These are phyloP conservation scores for Komagataella phaffii DNA, from an alignment of 805 yeast species.

Conservation along the genomic window DNA sequence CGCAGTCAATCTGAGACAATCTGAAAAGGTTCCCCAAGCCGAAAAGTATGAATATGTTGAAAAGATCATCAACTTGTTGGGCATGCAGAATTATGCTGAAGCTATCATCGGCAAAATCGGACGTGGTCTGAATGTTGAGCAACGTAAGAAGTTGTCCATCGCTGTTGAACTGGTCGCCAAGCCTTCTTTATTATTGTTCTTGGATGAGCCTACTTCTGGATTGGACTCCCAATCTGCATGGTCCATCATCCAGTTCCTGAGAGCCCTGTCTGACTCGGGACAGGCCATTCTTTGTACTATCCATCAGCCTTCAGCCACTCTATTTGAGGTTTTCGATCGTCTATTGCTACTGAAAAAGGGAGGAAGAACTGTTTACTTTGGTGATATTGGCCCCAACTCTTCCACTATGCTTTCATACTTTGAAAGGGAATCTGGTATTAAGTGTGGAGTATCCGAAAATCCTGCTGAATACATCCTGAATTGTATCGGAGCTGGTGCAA, in stretches of 20 bases:
- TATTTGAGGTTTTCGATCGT: conserved; percentile 29
- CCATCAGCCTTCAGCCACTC: conserved; percentile 34
- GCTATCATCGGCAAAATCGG: conserved; percentile 35
- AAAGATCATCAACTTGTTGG: conserved; percentile 22
- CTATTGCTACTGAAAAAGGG: conserved; percentile 32
- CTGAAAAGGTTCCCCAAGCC: conserved; percentile 21
- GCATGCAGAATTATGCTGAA: conserved; percentile 33
- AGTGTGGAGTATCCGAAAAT: conserved; percentile 46
- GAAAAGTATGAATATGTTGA: conserved; percentile 32
- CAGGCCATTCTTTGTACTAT: conserved; percentile 48
- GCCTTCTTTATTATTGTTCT: conserved; percentile 35
- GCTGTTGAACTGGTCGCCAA: conserved; percentile 44
- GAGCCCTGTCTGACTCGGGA: conserved; percentile 34
- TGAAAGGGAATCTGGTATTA: conserved; percentile 45
- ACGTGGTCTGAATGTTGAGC: conserved; percentile 39
- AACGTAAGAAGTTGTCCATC: conserved; percentile 37
- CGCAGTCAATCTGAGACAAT: conserved; percentile 35
- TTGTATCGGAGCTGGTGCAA: conserved; percentile 73
- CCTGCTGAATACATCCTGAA: conserved; percentile 71
- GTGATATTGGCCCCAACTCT: conserved; percentile 36
- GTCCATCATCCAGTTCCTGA: conserved; percentile 40
- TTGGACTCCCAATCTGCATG: conserved; percentile 47
- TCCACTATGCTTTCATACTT: conserved; percentile 28
- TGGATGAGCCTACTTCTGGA: conserved; percentile 53
- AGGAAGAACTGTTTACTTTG: conserved; percentile 40